These are phyloP conservation scores for Bisporella sp. DNA, from an alignment of 2,329 filamentous ascomycete genomes.

Conservation along the genomic window DNA sequence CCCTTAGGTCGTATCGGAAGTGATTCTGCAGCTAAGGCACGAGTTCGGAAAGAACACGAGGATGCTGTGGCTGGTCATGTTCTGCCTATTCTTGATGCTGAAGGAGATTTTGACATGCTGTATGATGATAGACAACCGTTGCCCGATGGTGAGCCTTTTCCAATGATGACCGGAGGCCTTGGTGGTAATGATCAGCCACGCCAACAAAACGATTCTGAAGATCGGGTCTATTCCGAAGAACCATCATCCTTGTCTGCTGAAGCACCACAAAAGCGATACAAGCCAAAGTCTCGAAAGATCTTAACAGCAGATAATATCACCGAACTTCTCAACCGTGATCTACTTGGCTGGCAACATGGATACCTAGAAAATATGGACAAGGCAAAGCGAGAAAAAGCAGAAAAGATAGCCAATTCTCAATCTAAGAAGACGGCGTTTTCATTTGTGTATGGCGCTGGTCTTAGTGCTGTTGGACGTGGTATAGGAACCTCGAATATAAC, in stretches of 20 bases:
- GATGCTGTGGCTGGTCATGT: slow-evolving; percentile 27
- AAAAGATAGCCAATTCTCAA: slow-evolving; percentile 32
- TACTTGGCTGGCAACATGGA: slow-evolving; percentile 49
- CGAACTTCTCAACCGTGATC: slow-evolving; percentile 47
- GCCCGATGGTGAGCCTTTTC: slow-evolving; percentile 25
- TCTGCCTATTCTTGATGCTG: slow-evolving; percentile 19
- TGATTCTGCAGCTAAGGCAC: slow-evolving; percentile 31
- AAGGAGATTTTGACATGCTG: slow-evolving; percentile 22
- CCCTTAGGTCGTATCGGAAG: slow-evolving; percentile 16
- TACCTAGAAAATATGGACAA: slow-evolving; percentile 55
- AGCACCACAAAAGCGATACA: slow-evolving; percentile 32
- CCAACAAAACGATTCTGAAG: slow-evolving; percentile 13
- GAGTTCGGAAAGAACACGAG: slow-evolving; percentile 35
- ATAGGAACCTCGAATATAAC: slow-evolving; percentile 31
- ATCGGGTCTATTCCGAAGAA: slow-evolving; percentile 14
- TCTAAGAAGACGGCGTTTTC: slow-evolving; percentile 57
- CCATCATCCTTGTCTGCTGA: slow-evolving; percentile 31
- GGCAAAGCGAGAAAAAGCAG: slow-evolving; percentile 36
- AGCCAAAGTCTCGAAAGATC: slow-evolving; percentile 27
- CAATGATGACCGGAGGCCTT: slow-evolving; percentile 19
- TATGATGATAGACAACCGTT: slow-evolving; percentile 23
- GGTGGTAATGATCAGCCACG: slow-evolving; percentile 14
- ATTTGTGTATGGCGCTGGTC: slow-evolving; percentile 51
- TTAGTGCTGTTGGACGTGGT: slow-evolving; percentile 44
- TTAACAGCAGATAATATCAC: slow-evolving; percentile 41